Evolutionary conservation across 164 flowering plant species (phyloP), one percentile per base, ranked within the genome.

Genomic region (Echeveria elegans): DNA sequence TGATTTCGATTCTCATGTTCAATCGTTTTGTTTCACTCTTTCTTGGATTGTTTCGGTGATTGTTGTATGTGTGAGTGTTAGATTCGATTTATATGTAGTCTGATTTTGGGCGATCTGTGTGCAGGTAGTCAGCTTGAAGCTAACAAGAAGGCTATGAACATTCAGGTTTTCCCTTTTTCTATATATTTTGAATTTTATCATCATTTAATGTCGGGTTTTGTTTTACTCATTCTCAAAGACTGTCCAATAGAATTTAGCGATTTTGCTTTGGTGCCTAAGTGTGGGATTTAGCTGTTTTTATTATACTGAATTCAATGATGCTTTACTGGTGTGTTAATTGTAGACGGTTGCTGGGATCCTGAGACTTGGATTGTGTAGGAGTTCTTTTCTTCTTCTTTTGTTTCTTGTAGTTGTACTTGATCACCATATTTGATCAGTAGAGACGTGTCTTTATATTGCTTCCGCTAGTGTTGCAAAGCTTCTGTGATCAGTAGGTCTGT

Each of bases 71-170:
- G n/a, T 34, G 37, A 34, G 16, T 43, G 47, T 5, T 43, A 4
- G 47, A 43, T 12, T 43, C 15, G 47, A 43, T 43, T 43, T 16
- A 66, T 64, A 62, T 63, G 30, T 24, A 18, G 47, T 37, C 15
- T 29, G 1, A 21, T 15, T 47, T 69, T 47, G 28, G 9, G 36
- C 8, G 9, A 69, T n/a, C 41, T 24, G 30, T 30, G 30, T 72
- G 21, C 81, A 88, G 93, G 93, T n/a, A 88, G 90, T 68, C 93
- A 87, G 78, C 83, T 87, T 52, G 90, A 88, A 14, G 15, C 90
- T 0, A 88, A 88, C 82, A 88, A 88, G 80, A 88, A 88, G 72
- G 90, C 93, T 23, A 83, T 88, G 90, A 64, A 66, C 8, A 85
- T 87, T 63, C 92, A 85, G 92, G 92, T 43, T 43, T 43, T 43